Percentiles rank a stretch among this genome's conserved stretches.
Evolutionary conservation across 108 stramenopile species (phyloP).

Genomic region (Hondaea fermentalgiana): DNA sequence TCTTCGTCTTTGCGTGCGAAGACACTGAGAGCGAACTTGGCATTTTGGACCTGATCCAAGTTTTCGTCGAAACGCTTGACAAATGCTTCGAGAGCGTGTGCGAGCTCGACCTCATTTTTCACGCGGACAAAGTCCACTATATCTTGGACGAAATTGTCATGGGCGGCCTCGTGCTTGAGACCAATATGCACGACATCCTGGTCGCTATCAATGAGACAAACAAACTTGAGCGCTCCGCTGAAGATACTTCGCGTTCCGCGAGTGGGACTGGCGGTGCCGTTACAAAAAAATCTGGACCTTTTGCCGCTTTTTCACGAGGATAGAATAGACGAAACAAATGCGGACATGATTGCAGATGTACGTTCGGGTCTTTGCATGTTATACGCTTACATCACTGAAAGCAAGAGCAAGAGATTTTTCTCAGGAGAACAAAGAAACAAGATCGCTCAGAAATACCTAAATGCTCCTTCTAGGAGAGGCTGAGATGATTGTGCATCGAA

Average conservation of each 20-base stretch:
- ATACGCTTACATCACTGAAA: too few relatives aligned
- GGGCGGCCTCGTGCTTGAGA: conserved; percentile 99
- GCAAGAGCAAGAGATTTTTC: too few relatives aligned
- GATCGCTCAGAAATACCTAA: too few relatives aligned
- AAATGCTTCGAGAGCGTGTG: conserved; percentile 99
- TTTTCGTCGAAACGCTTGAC: conserved; percentile 97
- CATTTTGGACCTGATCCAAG: conserved; percentile 89
- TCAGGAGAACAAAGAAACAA: too few relatives aligned
- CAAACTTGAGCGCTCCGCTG: conserved; percentile 55
- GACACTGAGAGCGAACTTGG: conserved; percentile 93
- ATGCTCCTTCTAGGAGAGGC: neutral
- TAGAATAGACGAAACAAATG: neutral
- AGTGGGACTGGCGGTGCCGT: neutral
- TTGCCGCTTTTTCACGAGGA: neutral
- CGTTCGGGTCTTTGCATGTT: too few relatives aligned
- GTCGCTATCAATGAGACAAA: conserved; percentile 84
- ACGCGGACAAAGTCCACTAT: conserved; percentile 75
- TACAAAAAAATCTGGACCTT: neutral
- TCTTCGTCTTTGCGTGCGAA: conserved; percentile 97
- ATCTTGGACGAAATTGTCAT: conserved; percentile 87
- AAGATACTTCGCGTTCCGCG: neutral
- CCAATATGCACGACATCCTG: conserved; percentile 81
- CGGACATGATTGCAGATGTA: too few relatives aligned
- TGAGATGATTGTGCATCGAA: neutral
- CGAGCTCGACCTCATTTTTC: conserved; percentile 98